phyloP scores from a whole-genome alignment of 2,329 filamentous ascomycete genomes.

The Byssochlamys sp. region DNA sequence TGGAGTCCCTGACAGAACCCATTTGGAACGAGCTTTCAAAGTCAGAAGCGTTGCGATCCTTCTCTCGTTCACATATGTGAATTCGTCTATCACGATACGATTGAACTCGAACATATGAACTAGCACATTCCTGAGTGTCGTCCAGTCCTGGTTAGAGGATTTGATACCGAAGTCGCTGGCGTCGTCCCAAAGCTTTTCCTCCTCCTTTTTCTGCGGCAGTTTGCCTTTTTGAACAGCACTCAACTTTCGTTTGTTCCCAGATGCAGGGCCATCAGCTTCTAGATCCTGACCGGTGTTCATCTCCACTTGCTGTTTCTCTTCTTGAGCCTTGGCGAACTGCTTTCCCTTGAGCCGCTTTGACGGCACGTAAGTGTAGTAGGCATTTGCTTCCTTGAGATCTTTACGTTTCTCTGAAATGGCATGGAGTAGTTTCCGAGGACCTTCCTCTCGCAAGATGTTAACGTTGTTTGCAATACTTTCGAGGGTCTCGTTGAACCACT shows the following conservation, averaged over 20 bases:
- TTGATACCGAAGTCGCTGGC: slow-evolving; percentile 16
- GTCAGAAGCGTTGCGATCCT: slow-evolving; percentile 35
- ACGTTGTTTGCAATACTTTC: slow-evolving; percentile 36
- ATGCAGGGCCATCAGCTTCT: slow-evolving; percentile 1
- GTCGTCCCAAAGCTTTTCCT: slow-evolving; percentile 8
- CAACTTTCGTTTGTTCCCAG: slow-evolving; percentile 3
- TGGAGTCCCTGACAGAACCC: slow-evolving; percentile 57
- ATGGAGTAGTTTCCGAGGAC: slow-evolving; percentile 23
- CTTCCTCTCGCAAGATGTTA: slow-evolving; percentile 20
- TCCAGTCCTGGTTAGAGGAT: slow-evolving; percentile 9
- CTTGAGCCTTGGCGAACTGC: slow-evolving; percentile 14
- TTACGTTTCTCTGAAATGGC: slow-evolving; percentile 17
- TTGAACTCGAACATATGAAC: slow-evolving; percentile 54
- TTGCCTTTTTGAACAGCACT: slow-evolving; percentile 6
- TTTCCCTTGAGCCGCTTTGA: slow-evolving; percentile 22
- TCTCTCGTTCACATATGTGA: slow-evolving; percentile 45
- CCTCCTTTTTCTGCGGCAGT: slow-evolving; percentile 4
- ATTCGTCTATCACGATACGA: slow-evolving; percentile 56
- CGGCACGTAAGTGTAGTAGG: slow-evolving; percentile 30
- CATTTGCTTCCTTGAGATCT: slow-evolving; percentile 26
- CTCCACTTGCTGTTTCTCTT: slow-evolving; percentile 8
- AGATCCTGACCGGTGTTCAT: not conserved
- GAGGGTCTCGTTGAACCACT: slow-evolving; percentile 44
- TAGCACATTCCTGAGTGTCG: slow-evolving; percentile 25
- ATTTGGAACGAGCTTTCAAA: slow-evolving; percentile 44